Evolutionary conservation across 2,329 filamentous ascomycete genomes (phyloP), one percentile per base, ranked within the genome.

Genomic region (Monilinia aucupariae): DNA sequence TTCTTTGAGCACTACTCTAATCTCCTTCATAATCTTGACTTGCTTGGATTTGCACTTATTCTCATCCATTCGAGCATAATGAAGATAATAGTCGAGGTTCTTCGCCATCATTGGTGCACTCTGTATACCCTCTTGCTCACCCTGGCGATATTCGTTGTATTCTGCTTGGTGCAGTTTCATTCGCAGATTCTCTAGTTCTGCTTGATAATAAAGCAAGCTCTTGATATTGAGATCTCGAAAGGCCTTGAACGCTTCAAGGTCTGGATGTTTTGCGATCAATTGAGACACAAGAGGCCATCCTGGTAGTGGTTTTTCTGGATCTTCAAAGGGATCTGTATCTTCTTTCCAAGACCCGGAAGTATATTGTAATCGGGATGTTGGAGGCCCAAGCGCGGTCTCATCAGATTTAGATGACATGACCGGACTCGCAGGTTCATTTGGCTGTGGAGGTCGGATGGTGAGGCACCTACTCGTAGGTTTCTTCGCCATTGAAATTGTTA

Each of bases 161-260:
- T 69, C 67, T 15, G 58, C 15, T 13, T 63, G n/a, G 41, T 65
- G 65, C 1, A 69, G 55, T 3, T 62, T 22, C 45, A 48, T 56
- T 27, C 53, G 61, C 4, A 67, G 20, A 4, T 27, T 9, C 6
- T 34, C 32, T 13, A 69, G 51, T 27, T 69, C 60, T 5, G 63
- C 63, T 54, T 69, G 67, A 47, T 68, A 68, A 50, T 69, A 69
- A 7, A 69, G 64, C 8, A 69, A 50, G n/a, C 55, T 63, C 39
- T 69, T 69, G 27, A 67, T 49, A 17, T 66, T 64, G 2, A 69
- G 61, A 51, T 67, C 66, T 27, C 41, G 61, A 41, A 66, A 68
- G 7, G 52, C 22, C 17, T 50, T 60, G 58, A 68, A 68, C 2
- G 66, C 61, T 54, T 64, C 65, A 30, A 67, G 59, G 15, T 43